A percentile compares a stretch with the other conserved stretches of the same genome.
Conservation (phyloP, 768 basidiomycete genomes). For the Leccinum arenicola region DNA sequence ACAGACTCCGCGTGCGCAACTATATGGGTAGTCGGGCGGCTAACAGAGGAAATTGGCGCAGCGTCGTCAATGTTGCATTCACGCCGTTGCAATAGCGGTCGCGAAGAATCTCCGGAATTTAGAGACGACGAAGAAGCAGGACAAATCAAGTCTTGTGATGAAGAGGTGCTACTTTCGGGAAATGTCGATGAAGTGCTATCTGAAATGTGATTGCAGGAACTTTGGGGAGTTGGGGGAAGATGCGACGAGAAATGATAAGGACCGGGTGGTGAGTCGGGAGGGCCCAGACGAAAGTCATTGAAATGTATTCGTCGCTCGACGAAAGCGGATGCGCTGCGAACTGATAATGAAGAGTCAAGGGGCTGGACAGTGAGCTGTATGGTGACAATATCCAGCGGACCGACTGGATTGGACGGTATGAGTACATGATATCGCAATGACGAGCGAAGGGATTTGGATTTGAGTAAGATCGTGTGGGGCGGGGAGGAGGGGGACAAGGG, state of each 20-base stretch:
- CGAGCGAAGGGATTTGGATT: constrained; percentile 55
- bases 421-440: constrained; percentile 59
- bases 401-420: constrained; percentile 56
- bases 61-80: constrained; percentile 15
- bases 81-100: constrained; percentile 23
- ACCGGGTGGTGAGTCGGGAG: constrained; percentile 25
- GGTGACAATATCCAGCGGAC: constrained; percentile 70
- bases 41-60: constrained; percentile 7
- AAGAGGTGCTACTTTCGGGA: constrained; percentile 10
- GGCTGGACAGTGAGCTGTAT: constrained; percentile 63
- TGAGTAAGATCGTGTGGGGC: constrained; percentile 39
- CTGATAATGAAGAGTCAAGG: constrained; percentile 49
- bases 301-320: constrained; percentile 73
- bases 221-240: constrained; percentile 19
- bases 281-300: constrained; percentile 35
- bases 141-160: constrained; percentile 20
- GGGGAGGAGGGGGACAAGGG: constrained; percentile 35
- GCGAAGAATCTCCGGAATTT: constrained; percentile 25
- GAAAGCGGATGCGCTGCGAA: constrained; percentile 62
- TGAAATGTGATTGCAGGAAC: constrained; percentile 28
- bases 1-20: constrained; percentile 60
- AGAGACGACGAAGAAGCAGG: constrained; percentile 22
- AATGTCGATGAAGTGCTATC: constrained; percentile 16
- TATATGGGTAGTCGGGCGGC: constrained; percentile 43
- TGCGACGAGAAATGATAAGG: constrained; percentile 17